Base-by-base conservation (phyloP, 106 monocot genomes). In the Triglochin maritima region DNA sequence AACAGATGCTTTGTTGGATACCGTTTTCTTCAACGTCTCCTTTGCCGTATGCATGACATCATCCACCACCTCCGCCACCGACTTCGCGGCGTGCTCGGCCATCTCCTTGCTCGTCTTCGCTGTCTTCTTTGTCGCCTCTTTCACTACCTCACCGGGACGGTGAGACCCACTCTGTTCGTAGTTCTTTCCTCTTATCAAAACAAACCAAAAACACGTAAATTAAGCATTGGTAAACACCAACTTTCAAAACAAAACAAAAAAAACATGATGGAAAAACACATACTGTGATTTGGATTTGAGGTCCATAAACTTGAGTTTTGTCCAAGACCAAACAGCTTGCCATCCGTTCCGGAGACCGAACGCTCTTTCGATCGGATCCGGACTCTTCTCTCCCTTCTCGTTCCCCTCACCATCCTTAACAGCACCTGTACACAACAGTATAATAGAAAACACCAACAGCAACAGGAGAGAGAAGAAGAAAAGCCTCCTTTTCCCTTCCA, bases 111-210 rank as follows among this genome's bases (percentile, higher is more conserved):
- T 73, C 7, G 74, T 64, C 69, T 79, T 65, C 14, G 76, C 68
- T 62, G 83, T 87, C 76, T 59, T 73, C 15, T 69, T 60, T 0
- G 81, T 84, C 1, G 78, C 87, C 56, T 87, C 78, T 13, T 74
- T 87, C 66, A 87, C 59, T 45, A 76, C 74, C 3, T 79, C 67
- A 3, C 69, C 62, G 3, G 53, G 3, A 44, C 48, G 46, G 17
- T 44, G 60, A 2, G 73, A 47, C 2, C 5, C 64, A 4, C 69
- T 57, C 12, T 17, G 46, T 15, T 29, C 64, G 12, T 60, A 60
- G 17, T 9, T 60, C 44, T 60, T 60, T 43, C 17, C 29, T 29
- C 41, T 29, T 16, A 44, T 4, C 15, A 61, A 61, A 10, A 42
- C 2, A 61, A 41, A 42, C n/a, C 8, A 8, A 61, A 42, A 61